Percentiles rank a stretch among this genome's conserved stretches.
phyloP scores from a whole-genome alignment of 805 yeast species.

The Torulaspora maleeae region DNA sequence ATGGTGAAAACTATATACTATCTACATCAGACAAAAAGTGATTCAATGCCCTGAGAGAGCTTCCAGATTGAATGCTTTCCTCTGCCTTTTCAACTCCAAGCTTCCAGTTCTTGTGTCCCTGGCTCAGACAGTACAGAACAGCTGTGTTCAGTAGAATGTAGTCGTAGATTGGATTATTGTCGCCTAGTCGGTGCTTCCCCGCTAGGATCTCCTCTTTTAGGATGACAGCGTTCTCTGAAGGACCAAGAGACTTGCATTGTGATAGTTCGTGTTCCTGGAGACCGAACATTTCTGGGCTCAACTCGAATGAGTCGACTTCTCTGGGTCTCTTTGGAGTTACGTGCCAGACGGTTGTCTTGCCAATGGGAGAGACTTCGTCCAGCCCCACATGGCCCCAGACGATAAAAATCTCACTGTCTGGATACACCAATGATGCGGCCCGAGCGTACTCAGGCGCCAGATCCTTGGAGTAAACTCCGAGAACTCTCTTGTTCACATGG shows the following conservation, averaged over 20 bases:
- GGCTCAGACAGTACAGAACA: conserved; percentile 77
- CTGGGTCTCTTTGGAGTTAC: conserved; percentile 43
- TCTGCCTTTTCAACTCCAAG: conserved; percentile 75
- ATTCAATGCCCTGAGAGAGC: conserved; percentile 57
- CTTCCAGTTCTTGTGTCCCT: conserved; percentile 62
- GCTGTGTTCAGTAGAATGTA: conserved; percentile 88
- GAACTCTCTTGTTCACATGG: conserved; percentile 62
- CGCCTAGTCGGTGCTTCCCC: conserved; percentile 44
- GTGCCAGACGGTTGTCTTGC: conserved; percentile 76
- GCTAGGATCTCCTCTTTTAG: conserved; percentile 38
- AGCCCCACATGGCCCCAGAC: conserved; percentile 91
- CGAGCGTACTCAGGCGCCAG: conserved; percentile 82
- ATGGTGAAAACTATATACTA: conserved; percentile 3
- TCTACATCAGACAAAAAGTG: conserved; percentile 39
- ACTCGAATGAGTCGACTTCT: conserved; percentile 39
- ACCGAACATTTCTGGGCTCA: conserved; percentile 77
- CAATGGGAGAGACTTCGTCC: conserved; percentile 92
- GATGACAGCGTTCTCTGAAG: conserved; percentile 71
- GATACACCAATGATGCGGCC: conserved; percentile 59
- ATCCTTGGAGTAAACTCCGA: conserved; percentile 81
- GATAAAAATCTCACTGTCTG: conserved; percentile 58
- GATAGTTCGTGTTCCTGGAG: conserved; percentile 64
- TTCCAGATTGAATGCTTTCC: conserved; percentile 60
- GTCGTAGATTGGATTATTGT: conserved; percentile 66
- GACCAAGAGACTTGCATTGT: conserved; percentile 78